These are phyloP conservation scores for Chloranthus sessilifolius DNA, from an alignment of 164 flowering plant genomes.

Conservation along the genomic window DNA sequence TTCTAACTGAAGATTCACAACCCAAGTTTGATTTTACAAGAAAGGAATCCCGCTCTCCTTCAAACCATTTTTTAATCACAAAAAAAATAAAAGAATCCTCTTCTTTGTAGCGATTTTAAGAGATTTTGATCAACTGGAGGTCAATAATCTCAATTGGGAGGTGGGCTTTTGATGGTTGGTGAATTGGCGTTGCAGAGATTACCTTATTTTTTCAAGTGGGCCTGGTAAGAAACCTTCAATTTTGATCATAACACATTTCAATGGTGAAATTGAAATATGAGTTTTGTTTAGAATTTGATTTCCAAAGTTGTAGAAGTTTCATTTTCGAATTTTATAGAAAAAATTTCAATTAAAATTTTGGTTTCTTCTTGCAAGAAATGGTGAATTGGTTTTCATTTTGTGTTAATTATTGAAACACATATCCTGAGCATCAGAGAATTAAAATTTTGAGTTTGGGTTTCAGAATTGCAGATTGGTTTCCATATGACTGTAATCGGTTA, in stretches of 20 bases:
- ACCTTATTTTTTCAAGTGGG: too few relatives aligned
- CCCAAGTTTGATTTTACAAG: too few relatives aligned
- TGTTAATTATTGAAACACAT: too few relatives aligned
- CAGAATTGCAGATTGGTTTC: background rate
- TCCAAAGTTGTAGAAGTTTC: conserved; percentile 9
- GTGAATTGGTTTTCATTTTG: conserved; percentile 18
- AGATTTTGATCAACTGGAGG: too few relatives aligned
- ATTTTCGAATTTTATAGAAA: conserved; percentile 4
- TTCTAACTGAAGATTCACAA: too few relatives aligned
- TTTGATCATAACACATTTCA: too few relatives aligned
- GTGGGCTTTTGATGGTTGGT: conserved; percentile 23
- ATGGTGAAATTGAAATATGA: conserved; percentile 13
- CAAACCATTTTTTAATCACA: too few relatives aligned
- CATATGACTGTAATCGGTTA: background rate
- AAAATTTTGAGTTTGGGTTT: conserved; percentile 4
- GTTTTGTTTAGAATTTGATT: conserved; percentile 14
- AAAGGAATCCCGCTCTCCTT: too few relatives aligned
- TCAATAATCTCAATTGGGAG: conserved; percentile 8
- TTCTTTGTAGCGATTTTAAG: too few relatives aligned
- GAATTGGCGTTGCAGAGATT: conserved; percentile 15
- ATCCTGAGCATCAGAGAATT: too few relatives aligned
- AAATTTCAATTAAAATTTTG: background rate
- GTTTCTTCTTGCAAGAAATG: background rate
- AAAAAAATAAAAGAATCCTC: too few relatives aligned
- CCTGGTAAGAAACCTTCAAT: too few relatives aligned